phyloP scores from a whole-genome alignment of 768 basidiomycete species.

The Tulasnella calospora region DNA sequence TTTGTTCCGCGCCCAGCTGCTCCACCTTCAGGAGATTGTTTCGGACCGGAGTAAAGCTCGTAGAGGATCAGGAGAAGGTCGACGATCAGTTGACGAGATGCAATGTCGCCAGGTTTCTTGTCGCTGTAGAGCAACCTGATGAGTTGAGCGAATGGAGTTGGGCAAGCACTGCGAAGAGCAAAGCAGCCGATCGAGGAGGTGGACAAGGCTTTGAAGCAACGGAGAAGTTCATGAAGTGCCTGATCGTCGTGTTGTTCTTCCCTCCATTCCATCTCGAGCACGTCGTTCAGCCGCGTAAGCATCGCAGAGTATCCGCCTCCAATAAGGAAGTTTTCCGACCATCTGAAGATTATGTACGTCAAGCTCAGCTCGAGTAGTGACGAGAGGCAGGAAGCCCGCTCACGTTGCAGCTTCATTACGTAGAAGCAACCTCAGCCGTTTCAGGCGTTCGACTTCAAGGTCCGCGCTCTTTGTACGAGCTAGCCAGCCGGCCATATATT shows the following conservation, averaged over 20 bases:
- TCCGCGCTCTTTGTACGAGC: constrained; percentile 60
- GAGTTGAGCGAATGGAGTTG: constrained; percentile 81
- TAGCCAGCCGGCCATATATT: constrained; percentile 62
- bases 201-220: constrained; percentile 89
- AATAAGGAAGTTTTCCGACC: constrained; percentile 82
- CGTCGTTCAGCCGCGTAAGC: constrained; percentile 78
- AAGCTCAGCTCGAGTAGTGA: not conserved
- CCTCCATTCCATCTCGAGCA: constrained; percentile 95
- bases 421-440: constrained; percentile 79
- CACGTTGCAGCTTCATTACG: constrained; percentile 89
- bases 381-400: constrained; percentile 24
- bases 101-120: constrained; percentile 95
- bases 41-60: constrained; percentile 56
- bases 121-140: constrained; percentile 86
- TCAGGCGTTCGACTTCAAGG: constrained; percentile 81
- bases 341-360: constrained; percentile 45
- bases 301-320: constrained; percentile 82
- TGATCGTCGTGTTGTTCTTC: constrained; percentile 99
- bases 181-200: constrained; percentile 86
- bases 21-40: constrained; percentile 37
- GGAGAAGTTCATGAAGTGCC: constrained; percentile 81
- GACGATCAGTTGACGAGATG: constrained; percentile 81
- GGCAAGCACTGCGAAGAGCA: constrained; percentile 83
- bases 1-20: constrained; percentile 33
- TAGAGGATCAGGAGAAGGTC: constrained; percentile 84